phyloP scores from a whole-genome alignment of 768 basidiomycete genomes.

The Lepiota brunneoincarnata region DNA sequence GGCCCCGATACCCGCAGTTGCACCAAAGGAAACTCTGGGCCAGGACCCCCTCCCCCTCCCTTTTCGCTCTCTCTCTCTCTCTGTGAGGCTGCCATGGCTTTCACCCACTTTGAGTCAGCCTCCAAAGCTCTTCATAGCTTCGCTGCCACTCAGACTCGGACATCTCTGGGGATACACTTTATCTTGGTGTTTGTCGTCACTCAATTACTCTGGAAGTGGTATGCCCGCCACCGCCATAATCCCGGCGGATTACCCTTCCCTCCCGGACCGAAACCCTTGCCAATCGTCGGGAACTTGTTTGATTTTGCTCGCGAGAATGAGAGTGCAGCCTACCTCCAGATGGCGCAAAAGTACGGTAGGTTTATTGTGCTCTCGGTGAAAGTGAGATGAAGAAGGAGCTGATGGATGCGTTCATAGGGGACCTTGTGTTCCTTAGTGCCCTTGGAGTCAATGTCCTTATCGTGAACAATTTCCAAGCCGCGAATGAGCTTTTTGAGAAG shows the following conservation, averaged over 20 bases:
- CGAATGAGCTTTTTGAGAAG: slow-evolving; percentile 55
- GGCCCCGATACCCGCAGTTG: neutral
- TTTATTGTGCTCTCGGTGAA: neutral
- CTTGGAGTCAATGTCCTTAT: slow-evolving; percentile 42
- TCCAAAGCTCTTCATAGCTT: neutral
- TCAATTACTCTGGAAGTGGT: slow-evolving; percentile 3
- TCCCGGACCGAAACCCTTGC: slow-evolving; percentile 53
- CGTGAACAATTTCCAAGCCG: slow-evolving; percentile 40
- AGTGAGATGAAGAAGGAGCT: neutral
- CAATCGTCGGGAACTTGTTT: slow-evolving; percentile 51
- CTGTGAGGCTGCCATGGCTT: neutral
- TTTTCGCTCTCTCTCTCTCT: neutral
- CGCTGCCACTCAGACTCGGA: slow-evolving; percentile 4
- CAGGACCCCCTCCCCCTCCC: neutral
- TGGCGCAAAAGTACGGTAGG: slow-evolving; percentile 41
- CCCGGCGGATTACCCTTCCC: slow-evolving; percentile 37
- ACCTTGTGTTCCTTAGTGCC: slow-evolving; percentile 50
- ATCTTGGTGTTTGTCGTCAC: neutral
- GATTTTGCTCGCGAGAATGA: slow-evolving; percentile 41
- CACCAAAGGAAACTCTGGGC: neutral
- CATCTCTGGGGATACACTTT: slow-evolving; percentile 4
- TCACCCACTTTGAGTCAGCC: neutral
- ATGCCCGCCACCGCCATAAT: slow-evolving; percentile 17
- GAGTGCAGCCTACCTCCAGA: slow-evolving; percentile 35
- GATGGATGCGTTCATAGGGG: slow-evolving; percentile 31